A percentile compares a stretch with the other conserved stretches of the same genome.
Evolutionary conservation across 78 protist genomes (phyloP).

Genomic region (Mastigamoeba balamuthi): DNA sequence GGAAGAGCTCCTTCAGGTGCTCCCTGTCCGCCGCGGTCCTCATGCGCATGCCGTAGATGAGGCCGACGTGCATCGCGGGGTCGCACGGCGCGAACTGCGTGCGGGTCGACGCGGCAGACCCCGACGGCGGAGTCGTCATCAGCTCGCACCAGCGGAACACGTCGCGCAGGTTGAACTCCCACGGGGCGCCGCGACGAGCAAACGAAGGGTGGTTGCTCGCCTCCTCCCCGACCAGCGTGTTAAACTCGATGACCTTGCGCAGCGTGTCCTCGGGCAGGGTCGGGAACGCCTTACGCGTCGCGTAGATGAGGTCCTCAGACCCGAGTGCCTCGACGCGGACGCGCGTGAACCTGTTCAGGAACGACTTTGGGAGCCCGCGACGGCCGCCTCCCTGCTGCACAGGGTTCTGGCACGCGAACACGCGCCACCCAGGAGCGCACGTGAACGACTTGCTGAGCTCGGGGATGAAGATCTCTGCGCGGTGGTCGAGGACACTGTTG

Average conservation of each 20-base stretch:
- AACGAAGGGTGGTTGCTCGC: conserved; percentile 32
- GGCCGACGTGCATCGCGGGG: conserved; percentile 28
- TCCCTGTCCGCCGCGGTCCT: conserved; percentile 69
- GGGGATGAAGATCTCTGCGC: conserved; percentile 86
- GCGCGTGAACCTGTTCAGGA: conserved; percentile 95
- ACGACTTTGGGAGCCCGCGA: conserved; percentile 95
- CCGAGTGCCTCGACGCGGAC: conserved; percentile 59
- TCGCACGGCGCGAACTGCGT: not conserved
- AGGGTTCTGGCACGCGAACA: conserved; percentile 98
- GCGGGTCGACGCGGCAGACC: no score
- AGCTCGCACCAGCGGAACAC: conserved; percentile 88
- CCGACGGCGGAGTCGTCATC: conserved; percentile 12
- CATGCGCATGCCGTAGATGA: conserved; percentile 76
- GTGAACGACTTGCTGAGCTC: conserved; percentile 75
- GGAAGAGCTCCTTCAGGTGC: conserved; percentile 7
- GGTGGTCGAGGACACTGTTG: conserved; percentile 96
- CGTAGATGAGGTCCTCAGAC: conserved; percentile 58
- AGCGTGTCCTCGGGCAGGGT: not conserved
- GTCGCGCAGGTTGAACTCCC: conserved; percentile 99
- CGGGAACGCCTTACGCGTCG: conserved; percentile 40
- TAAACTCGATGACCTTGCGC: conserved; percentile 58
- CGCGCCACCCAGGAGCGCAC: conserved; percentile 66
- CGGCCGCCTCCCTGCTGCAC: conserved; percentile 96
- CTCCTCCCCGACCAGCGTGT: conserved; percentile 20
- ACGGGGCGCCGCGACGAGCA: conserved; percentile 86